Conservation (phyloP, 306 rosid genomes). For the Malus sieversii region DNA sequence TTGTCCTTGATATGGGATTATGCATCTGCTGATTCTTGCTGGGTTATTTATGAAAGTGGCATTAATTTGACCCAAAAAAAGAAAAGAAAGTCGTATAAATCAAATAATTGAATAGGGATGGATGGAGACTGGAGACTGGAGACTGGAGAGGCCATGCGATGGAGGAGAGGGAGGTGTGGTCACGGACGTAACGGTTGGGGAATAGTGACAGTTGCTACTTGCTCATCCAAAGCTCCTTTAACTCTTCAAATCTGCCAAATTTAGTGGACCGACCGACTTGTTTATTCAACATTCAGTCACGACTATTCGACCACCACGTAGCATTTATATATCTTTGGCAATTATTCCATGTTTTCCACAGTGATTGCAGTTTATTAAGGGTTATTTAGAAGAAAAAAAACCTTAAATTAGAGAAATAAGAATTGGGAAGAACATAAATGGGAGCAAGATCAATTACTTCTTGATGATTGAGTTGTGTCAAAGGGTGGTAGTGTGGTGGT, state of each 20-base stretch:
- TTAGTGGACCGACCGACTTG: conserved; percentile 1
- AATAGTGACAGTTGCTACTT: conserved; percentile 11
- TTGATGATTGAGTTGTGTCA: too few species aligned
- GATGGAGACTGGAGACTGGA: not conserved
- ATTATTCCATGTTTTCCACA: not conserved
- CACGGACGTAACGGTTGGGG: conserved; percentile 21
- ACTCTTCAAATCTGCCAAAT: not conserved
- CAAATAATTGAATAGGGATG: not conserved
- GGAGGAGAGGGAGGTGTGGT: not conserved
- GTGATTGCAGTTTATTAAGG: too few species aligned
- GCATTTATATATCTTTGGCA: not conserved
- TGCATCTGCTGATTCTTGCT: not conserved
- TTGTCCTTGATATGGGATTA: not conserved
- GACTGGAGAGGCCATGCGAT: not conserved
- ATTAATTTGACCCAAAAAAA: too few species aligned
- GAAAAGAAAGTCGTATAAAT: too few species aligned
- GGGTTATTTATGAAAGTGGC: not conserved
- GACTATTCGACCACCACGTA: not conserved
- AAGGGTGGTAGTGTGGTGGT: too few species aligned
- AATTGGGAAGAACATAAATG: too few species aligned
- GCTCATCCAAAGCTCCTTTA: conserved; percentile 10
- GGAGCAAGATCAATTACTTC: too few species aligned
- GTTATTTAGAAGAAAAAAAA: not conserved
- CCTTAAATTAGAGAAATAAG: too few species aligned
- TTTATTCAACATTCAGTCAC: not conserved